Evolutionary conservation across 352 stramenopile genomes (phyloP), one percentile per base, ranked within the genome.

Genomic region (Globisporangium echinulatum): DNA sequence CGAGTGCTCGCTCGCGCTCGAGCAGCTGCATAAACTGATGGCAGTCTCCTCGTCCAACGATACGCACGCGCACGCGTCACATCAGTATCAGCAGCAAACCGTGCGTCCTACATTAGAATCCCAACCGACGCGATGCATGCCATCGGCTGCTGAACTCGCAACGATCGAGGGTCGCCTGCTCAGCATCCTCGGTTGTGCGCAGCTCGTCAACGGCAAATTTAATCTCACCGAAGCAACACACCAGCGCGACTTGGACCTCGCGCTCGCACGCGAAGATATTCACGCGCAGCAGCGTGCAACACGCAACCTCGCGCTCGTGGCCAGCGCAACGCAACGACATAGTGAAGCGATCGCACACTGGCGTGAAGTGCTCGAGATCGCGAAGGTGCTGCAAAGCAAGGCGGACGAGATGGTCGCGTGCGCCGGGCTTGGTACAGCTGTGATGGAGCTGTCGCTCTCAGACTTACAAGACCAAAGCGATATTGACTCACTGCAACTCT

Each of bases 251-350:
- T 65, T 85, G 0, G 61, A 77, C 43, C 54, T 80, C 2, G 71
- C 78, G 10, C 64, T 85, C 15, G 63, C 77, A 15, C 72, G 65
- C 19, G 78, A 85, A 59, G 78, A 88, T 56, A 67, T 85, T 44
- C 58, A 75, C 40, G 71, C 75, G 0, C 78, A 88, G 43, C 69
- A 81, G 11, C 75, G 78, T 2, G 73, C 75, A 2, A 57, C 79
- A 38, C 69, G 74, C 0, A 88, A 88, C 51, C 72, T 88, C 33
- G 78, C 78, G 1, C 61, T 81, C 25, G 56, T 81, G 36, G 81
- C 74, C 56, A 75, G 66, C 49, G 36, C 58, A 5, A 63, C 58
- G 3, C 52, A 57, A 37, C 39, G 39, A 3, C 82, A 78, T 49
- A 42, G 59, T n/a, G 72, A 85, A 38, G 69, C 75, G 5, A 69